Conservation (phyloP, 2,329 filamentous ascomycete species). For the Claviceps africana region DNA sequence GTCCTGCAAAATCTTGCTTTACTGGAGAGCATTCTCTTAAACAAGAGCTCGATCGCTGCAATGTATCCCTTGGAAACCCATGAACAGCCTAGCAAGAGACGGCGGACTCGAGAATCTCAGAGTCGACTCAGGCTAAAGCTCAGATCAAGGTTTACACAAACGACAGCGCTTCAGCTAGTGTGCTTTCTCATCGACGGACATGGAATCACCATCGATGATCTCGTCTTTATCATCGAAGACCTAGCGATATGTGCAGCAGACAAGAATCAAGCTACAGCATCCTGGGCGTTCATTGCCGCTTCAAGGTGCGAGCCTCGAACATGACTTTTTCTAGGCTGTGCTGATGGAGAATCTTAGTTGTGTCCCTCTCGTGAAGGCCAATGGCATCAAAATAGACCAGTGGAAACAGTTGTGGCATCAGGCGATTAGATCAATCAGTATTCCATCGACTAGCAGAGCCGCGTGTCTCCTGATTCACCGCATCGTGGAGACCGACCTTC, state of each 20-base stretch:
- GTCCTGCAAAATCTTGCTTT: conserved; percentile 44
- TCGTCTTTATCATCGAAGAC: conserved; percentile 41
- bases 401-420: conserved; percentile 72
- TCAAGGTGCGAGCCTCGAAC: conserved; percentile 44
- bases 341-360: conserved; percentile 19
- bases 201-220: conserved; percentile 33
- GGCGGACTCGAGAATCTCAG: conserved; percentile 27
- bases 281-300: conserved; percentile 77
- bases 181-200: conserved; percentile 40
- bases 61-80: conserved; percentile 15
- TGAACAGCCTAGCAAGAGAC: conserved; percentile 39
- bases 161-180: conserved; percentile 42
- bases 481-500: conserved; percentile 50
- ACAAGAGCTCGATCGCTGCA: conserved; percentile 11
- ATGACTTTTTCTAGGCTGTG: neutral
- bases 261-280: conserved; percentile 51
- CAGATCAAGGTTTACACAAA: conserved; percentile 29
- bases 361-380: conserved; percentile 11
- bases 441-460: conserved; percentile 57
- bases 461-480: conserved; percentile 60
- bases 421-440: conserved; percentile 54
- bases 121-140: conserved; percentile 37
- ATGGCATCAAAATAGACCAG: conserved; percentile 24
- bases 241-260: conserved; percentile 49
- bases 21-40: conserved; percentile 36